phyloP scores from a whole-genome alignment of 768 basidiomycete species.

The Boletus rufocinnamomeus region DNA sequence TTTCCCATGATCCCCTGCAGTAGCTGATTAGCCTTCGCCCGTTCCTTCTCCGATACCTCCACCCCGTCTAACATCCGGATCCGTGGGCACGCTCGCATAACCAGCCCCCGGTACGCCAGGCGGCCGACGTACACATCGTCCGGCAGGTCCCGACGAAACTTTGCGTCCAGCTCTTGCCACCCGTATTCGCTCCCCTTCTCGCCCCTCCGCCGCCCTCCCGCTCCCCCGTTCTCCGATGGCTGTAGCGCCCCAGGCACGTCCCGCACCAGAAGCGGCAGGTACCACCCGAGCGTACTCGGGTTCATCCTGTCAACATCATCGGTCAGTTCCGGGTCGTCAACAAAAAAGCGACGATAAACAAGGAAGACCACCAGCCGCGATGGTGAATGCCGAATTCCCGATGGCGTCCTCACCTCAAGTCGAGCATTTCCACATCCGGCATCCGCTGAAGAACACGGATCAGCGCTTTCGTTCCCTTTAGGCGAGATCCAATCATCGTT shows the following conservation, averaged over 20 bases:
- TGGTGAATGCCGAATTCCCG: conserved; percentile 13
- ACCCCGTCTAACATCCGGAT: conserved; percentile 86
- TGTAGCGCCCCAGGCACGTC: conserved; percentile 68
- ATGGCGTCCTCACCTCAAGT: conserved; percentile 70
- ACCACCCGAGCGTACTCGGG: conserved; percentile 95
- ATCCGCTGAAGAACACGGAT: conserved; percentile 71
- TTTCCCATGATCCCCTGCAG: conserved; percentile 55
- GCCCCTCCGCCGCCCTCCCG: conserved; percentile 28
- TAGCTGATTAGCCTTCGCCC: conserved; percentile 75
- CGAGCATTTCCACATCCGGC: conserved; percentile 83
- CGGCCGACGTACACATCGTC: conserved; percentile 86
- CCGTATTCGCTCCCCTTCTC: conserved; percentile 34
- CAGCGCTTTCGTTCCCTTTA: conserved; percentile 73
- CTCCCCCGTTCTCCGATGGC: conserved; percentile 48
- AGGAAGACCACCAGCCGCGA: neutral
- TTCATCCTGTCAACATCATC: conserved; percentile 68
- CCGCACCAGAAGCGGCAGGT: conserved; percentile 81
- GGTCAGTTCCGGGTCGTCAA: conserved; percentile 32
- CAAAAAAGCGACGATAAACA: neutral
- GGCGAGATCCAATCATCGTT: conserved; percentile 80
- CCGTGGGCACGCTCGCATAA: conserved; percentile 72
- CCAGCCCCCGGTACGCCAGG: conserved; percentile 84
- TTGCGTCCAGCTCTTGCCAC: conserved; percentile 81
- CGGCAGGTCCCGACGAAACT: conserved; percentile 88
- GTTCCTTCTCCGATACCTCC: conserved; percentile 78